Percentiles rank a stretch among this genome's conserved stretches.
Conservation (phyloP, 371 early-diverging fungal species). For the Haplosporangium sp. region DNA sequence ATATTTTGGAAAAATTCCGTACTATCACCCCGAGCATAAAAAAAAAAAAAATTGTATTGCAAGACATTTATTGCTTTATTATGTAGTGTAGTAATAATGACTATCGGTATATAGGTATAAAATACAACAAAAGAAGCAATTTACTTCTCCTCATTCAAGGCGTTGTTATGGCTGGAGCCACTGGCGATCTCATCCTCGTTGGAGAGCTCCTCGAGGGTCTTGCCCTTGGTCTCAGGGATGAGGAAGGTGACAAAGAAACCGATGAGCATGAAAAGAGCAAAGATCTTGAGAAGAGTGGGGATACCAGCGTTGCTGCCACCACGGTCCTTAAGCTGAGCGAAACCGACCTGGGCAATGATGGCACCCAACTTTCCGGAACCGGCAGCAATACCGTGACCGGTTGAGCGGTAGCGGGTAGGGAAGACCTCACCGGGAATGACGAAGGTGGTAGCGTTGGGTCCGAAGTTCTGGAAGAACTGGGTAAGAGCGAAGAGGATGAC, state of each 20-base stretch:
- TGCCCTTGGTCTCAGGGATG: constrained; percentile 83
- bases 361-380: constrained; percentile 90
- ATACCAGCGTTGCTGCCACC: constrained; percentile 76
- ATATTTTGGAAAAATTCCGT: too few relatives aligned
- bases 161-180: constrained; percentile 2
- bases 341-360: constrained; percentile 81
- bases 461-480: constrained; percentile 92
- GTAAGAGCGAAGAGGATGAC: constrained; percentile 80
- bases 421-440: constrained; percentile 89
- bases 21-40: too few relatives aligned
- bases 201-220: constrained; percentile 64
- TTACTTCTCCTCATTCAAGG: constrained; percentile 20
- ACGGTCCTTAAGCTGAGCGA: constrained; percentile 77
- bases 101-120: not conserved
- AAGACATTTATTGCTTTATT: not conserved
- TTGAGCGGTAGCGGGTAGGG: constrained; percentile 88
- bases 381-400: constrained; percentile 91
- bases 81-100: not conserved
- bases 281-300: constrained; percentile 75
- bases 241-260: constrained; percentile 75
- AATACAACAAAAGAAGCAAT: not conserved
- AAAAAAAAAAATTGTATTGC: too few relatives aligned
- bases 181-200: constrained; percentile 32
- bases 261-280: constrained; percentile 82
- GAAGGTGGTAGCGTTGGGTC: constrained; percentile 91